Base-by-base conservation (phyloP, 768 basidiomycete genomes). In the Leccinum disarticulatum region DNA sequence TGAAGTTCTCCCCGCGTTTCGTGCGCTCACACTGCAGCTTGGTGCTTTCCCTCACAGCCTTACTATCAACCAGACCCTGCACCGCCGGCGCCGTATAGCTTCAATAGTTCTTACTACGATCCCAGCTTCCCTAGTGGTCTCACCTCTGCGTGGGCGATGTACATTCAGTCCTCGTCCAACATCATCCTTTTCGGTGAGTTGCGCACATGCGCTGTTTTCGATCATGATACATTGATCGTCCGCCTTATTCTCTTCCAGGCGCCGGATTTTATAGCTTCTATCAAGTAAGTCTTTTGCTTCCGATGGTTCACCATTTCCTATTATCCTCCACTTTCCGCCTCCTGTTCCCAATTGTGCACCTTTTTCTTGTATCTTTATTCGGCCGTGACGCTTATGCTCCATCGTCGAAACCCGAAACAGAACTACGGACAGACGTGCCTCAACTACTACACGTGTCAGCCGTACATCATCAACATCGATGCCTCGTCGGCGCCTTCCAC, bases 241-340 rank as follows among this genome's bases (percentile, higher is more conserved):
- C 17, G 3, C 8, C 8, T 0, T 19, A 25, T n/a, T 3, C 19
- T 9, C 28, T 31, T n/a, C 13, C 46, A 79, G 78, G 81, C 36
- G 82, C 77, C 0, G 81, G 81, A 0, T 68, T 80, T 43, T 83
- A 83, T 68, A 79, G 73, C 66, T 83, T 83, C 70, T 83, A 74
- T 76, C 69, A 71, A 55, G 79, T 73, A 41, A 41, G 41, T 38
- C 7, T 38, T 38, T 38, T 38, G 7, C 38, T 38, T 7, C 6
- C 17, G 38, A 38, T 38, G 38, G 36, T 38, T 38, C 36, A 3
- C 15, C 36, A 38, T 17, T 35, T 38, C 3, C 41, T 41, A 4
- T 41, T 4, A n/a, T 41, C 3, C 17, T 9, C 1, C 15, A n/a
- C 41, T 41, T 10, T 9, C 15, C 36, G 36, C 0, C 7, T 7